Evolutionary conservation across 116 monocot species (phyloP).

Genomic region (Cymodocea nodosa): DNA sequence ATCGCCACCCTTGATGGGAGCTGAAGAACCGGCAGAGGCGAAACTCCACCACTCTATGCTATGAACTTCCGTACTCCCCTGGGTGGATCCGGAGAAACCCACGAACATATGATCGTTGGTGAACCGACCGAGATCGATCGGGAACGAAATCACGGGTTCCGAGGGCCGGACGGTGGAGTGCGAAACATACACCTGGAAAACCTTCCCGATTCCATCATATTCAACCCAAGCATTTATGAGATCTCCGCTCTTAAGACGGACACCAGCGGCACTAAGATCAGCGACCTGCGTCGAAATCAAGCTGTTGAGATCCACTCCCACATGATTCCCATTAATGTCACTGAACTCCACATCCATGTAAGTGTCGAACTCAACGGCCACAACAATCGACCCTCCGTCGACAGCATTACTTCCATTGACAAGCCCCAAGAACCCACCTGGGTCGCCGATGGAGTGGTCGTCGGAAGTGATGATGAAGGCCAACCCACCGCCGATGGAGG

Average conservation of each 20-base stretch:
- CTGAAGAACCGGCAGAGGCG: constrained; percentile 24
- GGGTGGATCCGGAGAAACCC: constrained; percentile 87
- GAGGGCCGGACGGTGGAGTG: constrained; percentile 48
- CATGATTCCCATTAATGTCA: constrained; percentile 53
- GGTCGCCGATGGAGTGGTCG: constrained; percentile 48
- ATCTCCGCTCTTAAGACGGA: constrained; percentile 72
- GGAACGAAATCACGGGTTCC: constrained; percentile 36
- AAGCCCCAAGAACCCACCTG: constrained; percentile 66
- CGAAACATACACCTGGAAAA: constrained; percentile 49
- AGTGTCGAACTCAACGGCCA: constrained; percentile 91
- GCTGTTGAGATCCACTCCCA: constrained; percentile 71
- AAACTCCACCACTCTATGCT: constrained; percentile 92
- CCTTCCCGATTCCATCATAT: constrained; percentile 21
- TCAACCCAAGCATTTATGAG: constrained; percentile 70
- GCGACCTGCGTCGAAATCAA: constrained; percentile 50
- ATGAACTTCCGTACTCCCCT: constrained; percentile 94
- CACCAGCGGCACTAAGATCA: constrained; percentile 47
- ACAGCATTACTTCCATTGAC: constrained; percentile 21
- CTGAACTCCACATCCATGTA: constrained; percentile 40
- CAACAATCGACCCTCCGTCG: constrained; percentile 7
- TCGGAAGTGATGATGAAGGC: constrained; percentile 65
- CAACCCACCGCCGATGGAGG: constrained; percentile 85
- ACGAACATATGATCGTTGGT: constrained; percentile 58
- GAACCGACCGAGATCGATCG: constrained; percentile 39
- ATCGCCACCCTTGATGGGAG: background rate